These are phyloP conservation scores for Logfia minima DNA, from an alignment of 129 eudicot species.

Conservation along the genomic window DNA sequence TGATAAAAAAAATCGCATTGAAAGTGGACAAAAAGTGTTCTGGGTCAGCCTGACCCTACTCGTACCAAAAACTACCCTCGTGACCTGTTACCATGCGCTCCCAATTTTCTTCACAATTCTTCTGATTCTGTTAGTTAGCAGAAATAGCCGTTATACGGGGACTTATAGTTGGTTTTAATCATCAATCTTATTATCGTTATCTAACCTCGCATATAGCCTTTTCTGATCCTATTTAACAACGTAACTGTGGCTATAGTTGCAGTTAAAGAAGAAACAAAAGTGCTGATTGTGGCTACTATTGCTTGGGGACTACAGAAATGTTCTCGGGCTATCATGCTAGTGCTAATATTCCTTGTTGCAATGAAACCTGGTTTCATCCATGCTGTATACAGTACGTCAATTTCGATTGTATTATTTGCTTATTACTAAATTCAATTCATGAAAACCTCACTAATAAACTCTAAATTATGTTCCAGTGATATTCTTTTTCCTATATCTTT, in stretches of 20 bases:
- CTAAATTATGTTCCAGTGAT: constrained; percentile 38
- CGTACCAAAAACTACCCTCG: neutral
- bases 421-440: constrained; percentile 12
- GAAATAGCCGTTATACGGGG: neutral
- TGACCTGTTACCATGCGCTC: neutral
- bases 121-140: neutral
- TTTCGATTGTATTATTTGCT: constrained; percentile 9
- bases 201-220: neutral
- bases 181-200: neutral
- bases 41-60: neutral
- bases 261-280: constrained; percentile 58
- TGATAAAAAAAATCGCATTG: too few species aligned
- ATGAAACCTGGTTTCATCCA: constrained; percentile 58
- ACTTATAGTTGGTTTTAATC: neutral
- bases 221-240: neutral
- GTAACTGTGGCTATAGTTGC: constrained; percentile 22
- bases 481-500: constrained; percentile 51
- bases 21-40: neutral
- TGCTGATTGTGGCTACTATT: constrained; percentile 51
- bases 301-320: constrained; percentile 57
- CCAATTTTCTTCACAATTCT: neutral
- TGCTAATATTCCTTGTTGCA: constrained; percentile 47
- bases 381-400: constrained; percentile 48
- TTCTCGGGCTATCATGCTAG: constrained; percentile 57
- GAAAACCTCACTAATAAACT: constrained; percentile 11